A percentile compares a stretch with the other conserved stretches of the same genome.
Conservation (phyloP, 2,329 filamentous ascomycete genomes). For the Cladorrhinum sp. region DNA sequence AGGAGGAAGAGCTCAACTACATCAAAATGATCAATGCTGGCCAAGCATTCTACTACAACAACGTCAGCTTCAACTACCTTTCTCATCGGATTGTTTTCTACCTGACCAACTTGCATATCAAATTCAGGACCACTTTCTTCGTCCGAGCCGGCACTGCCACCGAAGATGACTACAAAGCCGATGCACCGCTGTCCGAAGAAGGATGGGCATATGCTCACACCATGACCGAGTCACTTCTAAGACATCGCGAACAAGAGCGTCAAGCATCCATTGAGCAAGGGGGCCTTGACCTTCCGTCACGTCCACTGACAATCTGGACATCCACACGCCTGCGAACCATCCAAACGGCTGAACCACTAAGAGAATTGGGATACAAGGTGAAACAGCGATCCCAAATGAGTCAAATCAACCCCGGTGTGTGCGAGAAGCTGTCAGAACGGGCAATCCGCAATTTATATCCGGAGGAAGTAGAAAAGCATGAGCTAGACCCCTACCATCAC, state of each 20-base stretch:
- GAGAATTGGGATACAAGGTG: constrained; percentile 76
- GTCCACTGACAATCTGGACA: constrained; percentile 88
- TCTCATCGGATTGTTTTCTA: constrained; percentile 98
- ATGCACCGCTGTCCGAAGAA: constrained; percentile 77
- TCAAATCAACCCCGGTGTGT: constrained; percentile 93
- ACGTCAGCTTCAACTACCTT: constrained; percentile 93
- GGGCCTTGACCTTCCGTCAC: constrained; percentile 65
- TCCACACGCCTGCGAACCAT: constrained; percentile 87
- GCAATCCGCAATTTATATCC: constrained; percentile 80
- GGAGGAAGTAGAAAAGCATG: constrained; percentile 89
- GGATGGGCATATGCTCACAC: constrained; percentile 78
- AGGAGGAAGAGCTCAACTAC: constrained; percentile 89
- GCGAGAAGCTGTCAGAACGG: constrained; percentile 85
- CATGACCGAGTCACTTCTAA: constrained; percentile 80
- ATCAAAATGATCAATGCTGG: constrained; percentile 99
- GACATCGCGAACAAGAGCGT: constrained; percentile 80
- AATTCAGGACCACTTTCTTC: constrained; percentile 90
- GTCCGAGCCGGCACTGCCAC: constrained; percentile 79
- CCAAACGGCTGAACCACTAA: constrained; percentile 82
- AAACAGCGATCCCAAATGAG: constrained; percentile 94
- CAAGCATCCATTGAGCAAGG: constrained; percentile 65
- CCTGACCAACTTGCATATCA: constrained; percentile 95
- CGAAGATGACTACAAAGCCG: constrained; percentile 91
- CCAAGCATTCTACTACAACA: constrained; percentile 90
- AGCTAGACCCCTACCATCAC: constrained; percentile 93